Evolutionary conservation across 805 yeast species (phyloP).

Genomic region (Wickerhamiella domercqiae): DNA sequence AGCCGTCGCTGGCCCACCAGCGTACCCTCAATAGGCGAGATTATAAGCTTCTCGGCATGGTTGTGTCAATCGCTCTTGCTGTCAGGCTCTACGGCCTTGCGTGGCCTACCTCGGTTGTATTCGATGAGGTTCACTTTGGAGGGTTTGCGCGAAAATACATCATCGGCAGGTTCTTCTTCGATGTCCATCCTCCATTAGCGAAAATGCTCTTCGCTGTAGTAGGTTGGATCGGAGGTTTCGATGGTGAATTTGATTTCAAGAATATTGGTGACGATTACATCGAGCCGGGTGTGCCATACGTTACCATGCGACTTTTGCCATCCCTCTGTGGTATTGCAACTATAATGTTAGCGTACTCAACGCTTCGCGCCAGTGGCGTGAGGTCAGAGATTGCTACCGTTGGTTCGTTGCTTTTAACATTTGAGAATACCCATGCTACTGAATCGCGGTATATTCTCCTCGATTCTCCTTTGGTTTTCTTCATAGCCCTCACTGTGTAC

Average conservation of each 20-base stretch:
- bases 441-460: slow-evolving; percentile 40
- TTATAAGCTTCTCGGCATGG: slow-evolving; percentile 20
- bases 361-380: slow-evolving; percentile 41
- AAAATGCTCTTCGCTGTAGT: slow-evolving; percentile 43
- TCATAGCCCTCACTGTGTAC: slow-evolving; percentile 33
- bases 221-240: slow-evolving; percentile 37
- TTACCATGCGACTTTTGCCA: slow-evolving; percentile 42
- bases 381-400: slow-evolving; percentile 34
- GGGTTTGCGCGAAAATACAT: slow-evolving; percentile 82
- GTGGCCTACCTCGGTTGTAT: slow-evolving; percentile 69
- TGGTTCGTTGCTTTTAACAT: slow-evolving; percentile 35
- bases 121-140: slow-evolving; percentile 91
- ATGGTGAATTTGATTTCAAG: slow-evolving; percentile 31
- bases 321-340: slow-evolving; percentile 40
- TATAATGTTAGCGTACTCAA: slow-evolving; percentile 37
- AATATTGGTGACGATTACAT: slow-evolving; percentile 33
- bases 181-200: slow-evolving; percentile 59
- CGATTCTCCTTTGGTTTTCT: slow-evolving; percentile 31
- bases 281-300: slow-evolving; percentile 31
- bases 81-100: slow-evolving; percentile 50
- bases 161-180: slow-evolving; percentile 48
- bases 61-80: slow-evolving; percentile 36
- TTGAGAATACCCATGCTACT: slow-evolving; percentile 53
- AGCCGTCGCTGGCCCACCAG: slow-evolving; percentile 13
- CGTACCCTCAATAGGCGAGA: slow-evolving; percentile 15